Percentiles rank a stretch among this genome's conserved stretches.
phyloP scores from a whole-genome alignment of 1,139 yeast species.

The Geotrichum reessii region DNA sequence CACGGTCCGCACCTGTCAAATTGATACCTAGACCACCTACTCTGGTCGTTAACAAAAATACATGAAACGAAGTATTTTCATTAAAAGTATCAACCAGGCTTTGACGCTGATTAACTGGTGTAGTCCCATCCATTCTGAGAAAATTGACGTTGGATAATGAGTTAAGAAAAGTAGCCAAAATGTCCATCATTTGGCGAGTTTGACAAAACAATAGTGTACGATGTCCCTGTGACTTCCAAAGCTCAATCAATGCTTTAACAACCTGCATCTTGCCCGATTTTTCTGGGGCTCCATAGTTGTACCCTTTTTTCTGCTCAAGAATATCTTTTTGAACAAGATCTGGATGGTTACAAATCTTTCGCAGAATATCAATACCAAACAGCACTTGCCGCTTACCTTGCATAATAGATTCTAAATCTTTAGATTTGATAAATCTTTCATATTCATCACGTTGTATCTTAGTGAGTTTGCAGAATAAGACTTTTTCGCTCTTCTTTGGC shows the following conservation, averaged over 20 bases:
- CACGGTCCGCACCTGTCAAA: constrained; percentile 91
- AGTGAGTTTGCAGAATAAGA: constrained; percentile 81
- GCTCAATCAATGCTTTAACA: constrained; percentile 60
- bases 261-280: constrained; percentile 93
- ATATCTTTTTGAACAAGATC: constrained; percentile 64
- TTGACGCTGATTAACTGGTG: constrained; percentile 74
- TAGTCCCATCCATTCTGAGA: constrained; percentile 91
- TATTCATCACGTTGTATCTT: constrained; percentile 68
- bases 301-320: constrained; percentile 41
- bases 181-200: constrained; percentile 89
- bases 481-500: constrained; percentile 92
- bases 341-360: constrained; percentile 96
- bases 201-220: constrained; percentile 82
- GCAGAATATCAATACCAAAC: constrained; percentile 80
- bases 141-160: constrained; percentile 45
- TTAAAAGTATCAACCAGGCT: constrained; percentile 75
- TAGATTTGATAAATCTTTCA: constrained; percentile 65
- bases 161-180: constrained; percentile 58
- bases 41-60: constrained; percentile 81
- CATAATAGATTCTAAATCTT: constrained; percentile 65
- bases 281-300: constrained; percentile 55
- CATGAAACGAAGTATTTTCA: constrained; percentile 47
- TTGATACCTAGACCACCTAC: constrained; percentile 96
- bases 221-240: constrained; percentile 77
- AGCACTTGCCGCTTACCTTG: constrained; percentile 76